Conservation (phyloP, 805 yeast genomes). For the Wickerhamiella brachini region DNA sequence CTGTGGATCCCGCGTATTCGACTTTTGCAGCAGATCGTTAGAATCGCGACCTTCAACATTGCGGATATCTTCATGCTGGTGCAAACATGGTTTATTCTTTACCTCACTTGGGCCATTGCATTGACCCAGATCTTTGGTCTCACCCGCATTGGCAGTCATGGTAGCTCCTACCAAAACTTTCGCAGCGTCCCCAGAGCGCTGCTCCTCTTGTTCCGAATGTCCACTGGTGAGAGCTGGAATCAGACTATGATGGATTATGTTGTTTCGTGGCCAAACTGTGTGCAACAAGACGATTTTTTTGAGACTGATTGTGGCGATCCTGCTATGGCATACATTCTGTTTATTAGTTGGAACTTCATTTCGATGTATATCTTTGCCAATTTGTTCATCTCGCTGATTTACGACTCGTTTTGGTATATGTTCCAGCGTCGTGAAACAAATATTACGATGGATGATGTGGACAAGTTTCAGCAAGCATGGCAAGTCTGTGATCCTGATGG, state of each 20-base stretch:
- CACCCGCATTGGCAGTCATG: constrained; percentile 65
- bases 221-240: constrained; percentile 97
- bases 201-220: constrained; percentile 63
- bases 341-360: constrained; percentile 77
- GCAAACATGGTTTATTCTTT: constrained; percentile 75
- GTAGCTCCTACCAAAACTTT: constrained; percentile 56
- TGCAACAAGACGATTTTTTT: constrained; percentile 26
- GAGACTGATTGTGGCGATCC: constrained; percentile 70
- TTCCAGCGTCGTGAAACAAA: constrained; percentile 34
- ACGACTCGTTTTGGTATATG: constrained; percentile 84
- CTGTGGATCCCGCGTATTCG: constrained; percentile 49
- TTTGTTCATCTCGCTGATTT: constrained; percentile 76
- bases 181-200: constrained; percentile 77
- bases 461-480: constrained; percentile 67
- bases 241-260: constrained; percentile 69
- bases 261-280: constrained; percentile 54
- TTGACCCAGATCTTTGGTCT: constrained; percentile 84
- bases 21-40: constrained; percentile 56
- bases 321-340: constrained; percentile 36
- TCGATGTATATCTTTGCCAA: constrained; percentile 92
- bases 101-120: constrained; percentile 80
- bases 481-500: constrained; percentile 62
- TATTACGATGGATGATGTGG: constrained; percentile 39
- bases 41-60: constrained; percentile 72
- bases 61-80: constrained; percentile 57